A percentile compares a stretch with the other conserved stretches of the same genome.
Conservation (phyloP, 495 filamentous ascomycete genomes). For the Cladorrhinum samala region DNA sequence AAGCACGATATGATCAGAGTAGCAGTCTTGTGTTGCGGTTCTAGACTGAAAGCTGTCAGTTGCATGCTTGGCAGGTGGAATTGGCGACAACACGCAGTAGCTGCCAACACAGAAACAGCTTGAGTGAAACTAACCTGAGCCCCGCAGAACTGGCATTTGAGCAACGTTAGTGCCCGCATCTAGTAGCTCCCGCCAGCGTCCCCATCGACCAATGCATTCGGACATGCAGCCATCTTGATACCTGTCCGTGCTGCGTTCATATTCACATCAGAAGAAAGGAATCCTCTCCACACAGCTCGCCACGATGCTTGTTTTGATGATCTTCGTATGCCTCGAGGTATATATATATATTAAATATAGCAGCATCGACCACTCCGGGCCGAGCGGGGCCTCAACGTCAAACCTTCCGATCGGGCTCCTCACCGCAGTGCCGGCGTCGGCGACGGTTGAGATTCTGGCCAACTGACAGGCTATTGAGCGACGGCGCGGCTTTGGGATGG, state of each 20-base stretch:
- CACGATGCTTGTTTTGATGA: not conserved
- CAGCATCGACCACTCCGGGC: not conserved
- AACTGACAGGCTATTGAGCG: not conserved
- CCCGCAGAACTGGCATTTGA: not conserved
- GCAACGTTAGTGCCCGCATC: not conserved
- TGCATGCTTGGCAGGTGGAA: not conserved
- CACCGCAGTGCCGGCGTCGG: not conserved
- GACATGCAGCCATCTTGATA: too few species aligned
- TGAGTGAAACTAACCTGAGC: not conserved
- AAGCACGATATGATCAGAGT: too few species aligned
- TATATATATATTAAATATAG: not conserved
- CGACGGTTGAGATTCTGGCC: conserved; percentile 1
- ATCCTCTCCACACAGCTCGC: not conserved
- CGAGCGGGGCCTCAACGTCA: not conserved
- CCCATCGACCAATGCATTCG: not conserved
- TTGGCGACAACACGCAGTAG: not conserved
- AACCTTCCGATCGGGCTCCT: too few species aligned
- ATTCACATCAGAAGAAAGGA: too few species aligned
- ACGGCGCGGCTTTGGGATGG: not conserved
- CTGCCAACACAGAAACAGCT: not conserved
- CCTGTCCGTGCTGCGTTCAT: too few species aligned
- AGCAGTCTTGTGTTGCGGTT: not conserved
- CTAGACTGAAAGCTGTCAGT: not conserved
- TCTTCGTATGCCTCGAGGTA: not conserved
- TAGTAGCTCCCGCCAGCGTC: too few species aligned